A percentile compares a stretch with the other conserved stretches of the same genome.
These are phyloP conservation scores for Calonectria pauciramosa DNA, from an alignment of 2,329 filamentous ascomycete genomes.

Conservation along the genomic window DNA sequence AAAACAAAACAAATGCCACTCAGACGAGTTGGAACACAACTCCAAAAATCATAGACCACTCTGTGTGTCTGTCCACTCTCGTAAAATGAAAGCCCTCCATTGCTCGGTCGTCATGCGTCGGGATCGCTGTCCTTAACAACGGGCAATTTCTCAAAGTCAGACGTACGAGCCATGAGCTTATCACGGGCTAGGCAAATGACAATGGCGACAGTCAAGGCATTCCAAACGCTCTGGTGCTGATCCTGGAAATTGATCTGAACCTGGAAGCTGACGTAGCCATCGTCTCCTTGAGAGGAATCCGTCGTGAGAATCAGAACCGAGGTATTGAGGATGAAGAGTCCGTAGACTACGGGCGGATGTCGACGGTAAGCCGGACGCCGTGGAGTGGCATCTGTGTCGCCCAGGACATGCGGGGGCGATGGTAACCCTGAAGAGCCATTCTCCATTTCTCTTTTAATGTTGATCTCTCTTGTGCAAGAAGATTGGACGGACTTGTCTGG, in stretches of 20 bases:
- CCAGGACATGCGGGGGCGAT: background rate
- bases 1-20: background rate
- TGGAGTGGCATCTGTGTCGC: constrained; percentile 30
- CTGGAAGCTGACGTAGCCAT: constrained; percentile 58
- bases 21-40: background rate
- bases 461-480: background rate
- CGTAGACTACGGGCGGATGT: constrained; percentile 58
- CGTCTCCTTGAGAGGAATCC: constrained; percentile 53
- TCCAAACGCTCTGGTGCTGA: constrained; percentile 58
- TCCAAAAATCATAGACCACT: background rate
- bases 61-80: background rate
- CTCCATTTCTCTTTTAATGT: background rate
- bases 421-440: background rate
- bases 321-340: constrained; percentile 57
- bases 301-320: constrained; percentile 56
- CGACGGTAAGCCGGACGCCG: constrained; percentile 42
- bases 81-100: background rate
- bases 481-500: background rate
- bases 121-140: constrained; percentile 53
- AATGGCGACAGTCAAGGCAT: constrained; percentile 58
- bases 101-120: constrained; percentile 48
- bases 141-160: constrained; percentile 52
- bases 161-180: constrained; percentile 50
- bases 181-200: constrained; percentile 57
- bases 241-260: constrained; percentile 57